Conservation (phyloP, 2,329 filamentous ascomycete genomes). For the Fusarium guadeloupense region DNA sequence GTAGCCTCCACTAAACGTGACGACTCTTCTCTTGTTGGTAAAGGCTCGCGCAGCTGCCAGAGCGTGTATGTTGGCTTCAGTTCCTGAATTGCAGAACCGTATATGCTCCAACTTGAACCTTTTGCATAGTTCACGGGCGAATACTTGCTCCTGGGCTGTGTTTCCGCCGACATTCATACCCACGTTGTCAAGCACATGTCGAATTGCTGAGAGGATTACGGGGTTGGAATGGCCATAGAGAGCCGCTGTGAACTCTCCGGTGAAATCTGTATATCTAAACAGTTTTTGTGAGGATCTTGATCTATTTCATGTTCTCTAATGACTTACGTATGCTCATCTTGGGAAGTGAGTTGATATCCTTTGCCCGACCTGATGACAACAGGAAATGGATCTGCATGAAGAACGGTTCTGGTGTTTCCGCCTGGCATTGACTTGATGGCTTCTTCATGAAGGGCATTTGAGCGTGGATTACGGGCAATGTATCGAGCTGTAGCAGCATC, state of each 20-base stretch:
- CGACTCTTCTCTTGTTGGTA: slow-evolving; percentile 57
- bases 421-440: slow-evolving; percentile 54
- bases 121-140: slow-evolving; percentile 61
- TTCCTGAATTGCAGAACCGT: slow-evolving; percentile 72
- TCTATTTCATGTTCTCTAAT: too few relatives aligned
- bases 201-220: slow-evolving; percentile 59
- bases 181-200: slow-evolving; percentile 52
- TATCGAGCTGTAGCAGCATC: slow-evolving; percentile 48
- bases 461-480: slow-evolving; percentile 49
- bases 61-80: slow-evolving; percentile 70
- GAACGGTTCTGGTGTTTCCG: slow-evolving; percentile 57
- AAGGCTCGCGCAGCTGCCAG: slow-evolving; percentile 62
- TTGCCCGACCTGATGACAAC: slow-evolving; percentile 51
- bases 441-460: slow-evolving; percentile 50
- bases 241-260: slow-evolving; percentile 71
- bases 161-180: slow-evolving; percentile 66
- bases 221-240: slow-evolving; percentile 73
- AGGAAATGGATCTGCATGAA: slow-evolving; percentile 57
- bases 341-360: slow-evolving; percentile 51
- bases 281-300: background rate
- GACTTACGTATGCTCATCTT: slow-evolving; percentile 51
- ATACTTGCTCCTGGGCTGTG: slow-evolving; percentile 59
- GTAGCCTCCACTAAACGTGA: slow-evolving; percentile 59
- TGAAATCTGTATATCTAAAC: slow-evolving; percentile 64
- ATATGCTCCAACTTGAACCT: slow-evolving; percentile 66